Evolutionary conservation across 1,139 yeast genomes (phyloP).

Genomic region (Schizosaccharomyces versatilis): DNA sequence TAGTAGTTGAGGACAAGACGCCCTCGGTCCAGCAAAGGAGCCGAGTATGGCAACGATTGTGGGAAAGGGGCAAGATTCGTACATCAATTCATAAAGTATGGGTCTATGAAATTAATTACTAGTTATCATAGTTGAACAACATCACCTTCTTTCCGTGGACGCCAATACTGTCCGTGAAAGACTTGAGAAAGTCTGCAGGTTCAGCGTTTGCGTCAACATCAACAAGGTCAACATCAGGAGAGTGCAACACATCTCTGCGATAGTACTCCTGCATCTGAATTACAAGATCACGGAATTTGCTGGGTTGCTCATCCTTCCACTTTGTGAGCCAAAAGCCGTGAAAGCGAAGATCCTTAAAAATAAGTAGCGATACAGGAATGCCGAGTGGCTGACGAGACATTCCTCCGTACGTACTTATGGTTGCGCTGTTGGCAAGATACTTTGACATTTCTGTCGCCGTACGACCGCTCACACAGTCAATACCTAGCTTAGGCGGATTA

Average conservation of each 20-base stretch:
- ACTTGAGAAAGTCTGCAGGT: background rate
- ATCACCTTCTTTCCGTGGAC: background rate
- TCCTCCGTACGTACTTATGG: conserved; percentile 84
- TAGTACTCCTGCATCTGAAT: conserved; percentile 23
- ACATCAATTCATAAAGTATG: too few relatives aligned
- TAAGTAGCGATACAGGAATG: conserved; percentile 68
- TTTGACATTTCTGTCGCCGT: conserved; percentile 63
- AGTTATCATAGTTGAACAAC: background rate
- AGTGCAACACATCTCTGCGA: background rate
- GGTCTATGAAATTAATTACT: too few relatives aligned
- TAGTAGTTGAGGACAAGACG: too few relatives aligned
- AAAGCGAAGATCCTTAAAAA: conserved; percentile 68
- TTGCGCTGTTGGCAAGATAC: conserved; percentile 43
- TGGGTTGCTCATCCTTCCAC: conserved; percentile 43
- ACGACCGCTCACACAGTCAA: conserved; percentile 86
- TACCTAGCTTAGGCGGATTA: conserved; percentile 41
- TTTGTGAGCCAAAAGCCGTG: conserved; percentile 88
- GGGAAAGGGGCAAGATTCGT: too few relatives aligned
- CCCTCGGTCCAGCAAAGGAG: too few relatives aligned
- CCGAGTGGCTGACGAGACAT: conserved; percentile 91
- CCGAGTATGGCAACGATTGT: too few relatives aligned
- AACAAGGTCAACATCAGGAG: background rate
- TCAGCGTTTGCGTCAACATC: background rate
- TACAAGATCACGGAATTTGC: conserved; percentile 38
- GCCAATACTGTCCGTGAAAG: background rate